A percentile compares a stretch with the other conserved stretches of the same genome.
Evolutionary conservation across 2,329 filamentous ascomycete genomes (phyloP).

Genomic region (Kalmusia sp.): DNA sequence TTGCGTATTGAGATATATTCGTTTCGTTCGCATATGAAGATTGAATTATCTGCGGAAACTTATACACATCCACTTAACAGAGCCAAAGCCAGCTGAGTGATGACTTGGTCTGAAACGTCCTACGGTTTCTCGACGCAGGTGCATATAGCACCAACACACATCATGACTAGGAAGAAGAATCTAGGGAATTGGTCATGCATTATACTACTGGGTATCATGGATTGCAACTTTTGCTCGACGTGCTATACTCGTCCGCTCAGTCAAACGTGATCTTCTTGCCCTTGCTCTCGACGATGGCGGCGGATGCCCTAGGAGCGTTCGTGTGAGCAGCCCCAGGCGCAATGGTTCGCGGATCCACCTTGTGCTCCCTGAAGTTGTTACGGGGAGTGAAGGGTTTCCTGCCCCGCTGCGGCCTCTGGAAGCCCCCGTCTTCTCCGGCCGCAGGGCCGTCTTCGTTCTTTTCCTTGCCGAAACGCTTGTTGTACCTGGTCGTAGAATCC

Average conservation of each 20-base stretch:
- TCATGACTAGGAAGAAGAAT: background rate
- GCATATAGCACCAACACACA: too few relatives aligned
- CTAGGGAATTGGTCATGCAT: background rate
- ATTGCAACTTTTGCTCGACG: background rate
- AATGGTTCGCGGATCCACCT: slow-evolving; percentile 54
- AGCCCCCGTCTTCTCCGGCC: slow-evolving; percentile 41
- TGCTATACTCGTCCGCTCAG: slow-evolving; percentile 13
- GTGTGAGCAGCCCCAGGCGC: slow-evolving; percentile 53
- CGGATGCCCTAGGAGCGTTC: slow-evolving; percentile 70
- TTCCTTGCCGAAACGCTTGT: slow-evolving; percentile 89
- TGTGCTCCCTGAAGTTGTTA: slow-evolving; percentile 28
- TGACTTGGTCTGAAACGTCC: too few relatives aligned
- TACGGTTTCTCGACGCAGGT: too few relatives aligned
- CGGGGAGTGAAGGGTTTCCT: slow-evolving; percentile 26
- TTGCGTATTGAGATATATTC: too few relatives aligned
- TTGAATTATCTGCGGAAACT: too few relatives aligned
- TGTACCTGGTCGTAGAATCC: slow-evolving; percentile 86
- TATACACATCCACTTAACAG: too few relatives aligned
- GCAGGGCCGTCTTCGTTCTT: slow-evolving; percentile 42
- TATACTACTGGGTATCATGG: slow-evolving; percentile 8
- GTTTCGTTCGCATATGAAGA: too few relatives aligned
- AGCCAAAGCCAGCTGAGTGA: too few relatives aligned
- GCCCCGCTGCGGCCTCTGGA: slow-evolving; percentile 31
- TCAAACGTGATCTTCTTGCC: slow-evolving; percentile 88
- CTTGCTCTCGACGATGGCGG: slow-evolving; percentile 77